Base-by-base conservation (phyloP, 768 basidiomycete genomes). In the Clathrus columnatus region DNA sequence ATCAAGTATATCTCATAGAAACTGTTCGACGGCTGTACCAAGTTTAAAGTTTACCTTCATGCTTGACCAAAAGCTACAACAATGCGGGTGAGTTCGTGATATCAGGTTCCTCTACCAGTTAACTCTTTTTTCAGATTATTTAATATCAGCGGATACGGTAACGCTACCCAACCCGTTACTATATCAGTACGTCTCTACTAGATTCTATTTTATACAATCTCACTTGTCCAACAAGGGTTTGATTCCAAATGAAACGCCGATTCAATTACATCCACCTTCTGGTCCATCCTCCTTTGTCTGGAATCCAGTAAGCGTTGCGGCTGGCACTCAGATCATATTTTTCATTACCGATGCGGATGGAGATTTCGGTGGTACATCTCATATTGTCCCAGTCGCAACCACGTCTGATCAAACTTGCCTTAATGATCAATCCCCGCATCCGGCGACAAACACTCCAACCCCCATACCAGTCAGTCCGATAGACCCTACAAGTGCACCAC, bases 291-390 rank as follows among this genome's bases (percentile, higher is more conserved):
- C 67, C 2, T 82, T 69, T 60, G 62, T 65, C n/a, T 87, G 85
- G 87, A 68, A 36, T 23, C 11, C 63, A 28, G 78, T 77, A 17
- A 72, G 82, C 64, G 75, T 83, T 23, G 72, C 73, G 30, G 75
- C 77, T 7, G 81, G 82, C 4, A 87, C 82, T 1, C 72, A 73
- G 2, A 64, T 85, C 47, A 54, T 87, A 11, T 85, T 85, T 50
- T 60, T 75, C 41, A 72, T 85, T 77, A 67, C 72, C 1, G 82
- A 83, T 59, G 65, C 77, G 10, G 56, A 61, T 48, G 77, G 78
- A 10, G 67, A 72, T 45, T 71, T 73, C 54, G 85, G 86, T 48
- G 85, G 85, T 18, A 73, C 74, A 55, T 81, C 82, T n/a, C 74
- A 80, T 59, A 57, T 80, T n/a, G 61, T 65, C 57, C 65, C 60